phyloP scores from a whole-genome alignment of 2,329 filamentous ascomycete species.

The Volutella citrinella region DNA sequence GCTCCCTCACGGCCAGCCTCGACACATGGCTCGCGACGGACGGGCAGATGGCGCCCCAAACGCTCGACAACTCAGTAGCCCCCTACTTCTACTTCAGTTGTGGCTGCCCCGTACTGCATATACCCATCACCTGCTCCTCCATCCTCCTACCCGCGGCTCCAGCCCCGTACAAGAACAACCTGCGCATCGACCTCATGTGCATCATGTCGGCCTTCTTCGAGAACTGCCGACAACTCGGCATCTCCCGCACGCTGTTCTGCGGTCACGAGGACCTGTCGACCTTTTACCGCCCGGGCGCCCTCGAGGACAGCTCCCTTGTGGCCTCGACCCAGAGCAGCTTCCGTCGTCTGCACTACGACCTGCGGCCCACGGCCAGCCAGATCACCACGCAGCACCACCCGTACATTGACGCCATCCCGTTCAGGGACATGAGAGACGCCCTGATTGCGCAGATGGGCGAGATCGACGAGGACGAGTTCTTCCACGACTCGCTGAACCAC shows the following conservation, averaged over 20 bases:
- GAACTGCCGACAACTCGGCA: slow-evolving; percentile 24
- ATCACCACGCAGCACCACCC: slow-evolving; percentile 24
- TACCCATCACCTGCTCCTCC: slow-evolving; percentile 15
- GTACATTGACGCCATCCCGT: slow-evolving; percentile 25
- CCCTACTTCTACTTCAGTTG: slow-evolving; percentile 22
- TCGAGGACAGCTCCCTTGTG: slow-evolving; percentile 13
- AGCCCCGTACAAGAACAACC: slow-evolving; percentile 21
- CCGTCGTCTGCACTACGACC: slow-evolving; percentile 20
- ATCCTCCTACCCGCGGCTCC: slow-evolving; percentile 23
- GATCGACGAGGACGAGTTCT: slow-evolving; percentile 27
- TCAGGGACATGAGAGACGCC: slow-evolving; percentile 24
- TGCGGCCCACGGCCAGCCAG: slow-evolving; percentile 25
- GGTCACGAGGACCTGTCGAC: slow-evolving; percentile 22
- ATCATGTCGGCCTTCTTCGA: slow-evolving; percentile 21
- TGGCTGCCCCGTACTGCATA: slow-evolving; percentile 21
- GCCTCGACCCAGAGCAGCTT: slow-evolving; percentile 18
- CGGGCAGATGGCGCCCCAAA: too few species aligned
- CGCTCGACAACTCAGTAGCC: slow-evolving; percentile 4
- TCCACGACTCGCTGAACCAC: slow-evolving; percentile 27
- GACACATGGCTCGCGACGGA: slow-evolving; percentile 17
- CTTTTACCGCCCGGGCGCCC: slow-evolving; percentile 19
- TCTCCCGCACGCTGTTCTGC: slow-evolving; percentile 22
- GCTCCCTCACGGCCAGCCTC: slow-evolving; percentile 9
- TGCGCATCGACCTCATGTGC: slow-evolving; percentile 25
- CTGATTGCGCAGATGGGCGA: slow-evolving; percentile 19